Conservation (phyloP, 2,329 filamentous ascomycete species). For the Colletotrichum chlorophyti region DNA sequence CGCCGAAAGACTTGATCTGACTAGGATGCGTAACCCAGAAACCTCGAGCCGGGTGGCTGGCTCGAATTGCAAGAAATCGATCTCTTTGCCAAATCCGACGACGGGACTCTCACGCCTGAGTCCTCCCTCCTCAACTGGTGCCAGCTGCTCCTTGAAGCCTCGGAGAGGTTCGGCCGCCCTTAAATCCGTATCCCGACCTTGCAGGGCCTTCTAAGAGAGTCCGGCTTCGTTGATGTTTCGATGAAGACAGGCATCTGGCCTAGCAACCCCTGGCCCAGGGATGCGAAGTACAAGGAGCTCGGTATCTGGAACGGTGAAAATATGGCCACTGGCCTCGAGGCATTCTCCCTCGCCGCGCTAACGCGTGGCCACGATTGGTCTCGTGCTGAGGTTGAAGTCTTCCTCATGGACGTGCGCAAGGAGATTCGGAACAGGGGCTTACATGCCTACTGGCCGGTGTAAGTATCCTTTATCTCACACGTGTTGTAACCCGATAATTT, state of each 20-base stretch:
- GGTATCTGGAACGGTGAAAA: constrained; percentile 41
- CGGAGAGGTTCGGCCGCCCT: background rate
- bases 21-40: constrained; percentile 30
- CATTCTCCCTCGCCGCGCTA: constrained; percentile 42
- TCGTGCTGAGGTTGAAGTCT: constrained; percentile 39
- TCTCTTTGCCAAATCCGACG: constrained; percentile 40
- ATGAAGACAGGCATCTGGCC: constrained; percentile 40
- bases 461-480: constrained; percentile 29
- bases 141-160: constrained; percentile 41
- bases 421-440: constrained; percentile 39
- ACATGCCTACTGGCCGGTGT: constrained; percentile 48
- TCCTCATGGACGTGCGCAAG: constrained; percentile 41
- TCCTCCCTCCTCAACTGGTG: constrained; percentile 38
- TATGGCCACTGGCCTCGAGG: constrained; percentile 40
- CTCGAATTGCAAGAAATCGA: constrained; percentile 41
- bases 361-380: constrained; percentile 42
- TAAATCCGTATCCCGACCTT: background rate
- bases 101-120: constrained; percentile 41
- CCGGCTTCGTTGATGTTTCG: constrained; percentile 41
- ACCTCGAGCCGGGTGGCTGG: constrained; percentile 47
- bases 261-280: constrained; percentile 42
- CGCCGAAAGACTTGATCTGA: background rate
- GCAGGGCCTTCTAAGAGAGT: background rate
- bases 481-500: background rate
- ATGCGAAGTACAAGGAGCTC: constrained; percentile 40